Evolutionary conservation across 768 basidiomycete species (phyloP), one percentile per base, ranked within the genome.

Genomic region (Tubosaeta sp.): DNA sequence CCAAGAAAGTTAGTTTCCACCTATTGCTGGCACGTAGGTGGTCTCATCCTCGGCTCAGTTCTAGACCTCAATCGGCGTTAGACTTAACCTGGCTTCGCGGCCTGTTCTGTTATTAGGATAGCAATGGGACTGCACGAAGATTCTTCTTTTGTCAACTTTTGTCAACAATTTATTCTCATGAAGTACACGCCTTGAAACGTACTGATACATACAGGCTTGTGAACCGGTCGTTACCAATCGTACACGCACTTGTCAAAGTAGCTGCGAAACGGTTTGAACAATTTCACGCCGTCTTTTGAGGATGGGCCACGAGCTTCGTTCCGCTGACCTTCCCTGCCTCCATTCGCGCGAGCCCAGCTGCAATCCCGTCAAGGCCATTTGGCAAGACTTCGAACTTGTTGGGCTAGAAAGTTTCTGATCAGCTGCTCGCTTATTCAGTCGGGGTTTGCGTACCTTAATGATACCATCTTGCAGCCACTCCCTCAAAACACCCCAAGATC

Each of bases 341-440:
- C 59, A 79, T 39, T 53, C 61, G 62, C 42, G 71, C 63, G 27
- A 80, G 57, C 2, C 73, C 76, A 10, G 48, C 65, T 0, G 51
- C 37, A 9, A 79, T 67, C 9, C 71, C 76, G 8, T 59, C 51
- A 1, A 80, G 63, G 2, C 79, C 79, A 27, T 63, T 57, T 0
- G 72, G 68, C 11, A 80, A 60, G n/a, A 77, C 61, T 56, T 79
- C 72, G 5, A 70, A 54, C n/a, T 65, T 61, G 52, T 71, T 71
- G 0, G 78, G 75, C 76, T 74, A 41, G 35, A 45, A 3, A 26
- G 17, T 25, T 43, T 17, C 22, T n/a, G 47, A n/a, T 53, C 29
- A 55, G 35, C 55, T 10, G 16, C 37, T 14, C 1, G 19, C 17
- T 35, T 26, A 2, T 14, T 46, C 14, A 14, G 27, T 38, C 12